Evolutionary conservation across 2,329 filamentous ascomycete species (phyloP).

Genomic region (Chaetomiaceae sp.): DNA sequence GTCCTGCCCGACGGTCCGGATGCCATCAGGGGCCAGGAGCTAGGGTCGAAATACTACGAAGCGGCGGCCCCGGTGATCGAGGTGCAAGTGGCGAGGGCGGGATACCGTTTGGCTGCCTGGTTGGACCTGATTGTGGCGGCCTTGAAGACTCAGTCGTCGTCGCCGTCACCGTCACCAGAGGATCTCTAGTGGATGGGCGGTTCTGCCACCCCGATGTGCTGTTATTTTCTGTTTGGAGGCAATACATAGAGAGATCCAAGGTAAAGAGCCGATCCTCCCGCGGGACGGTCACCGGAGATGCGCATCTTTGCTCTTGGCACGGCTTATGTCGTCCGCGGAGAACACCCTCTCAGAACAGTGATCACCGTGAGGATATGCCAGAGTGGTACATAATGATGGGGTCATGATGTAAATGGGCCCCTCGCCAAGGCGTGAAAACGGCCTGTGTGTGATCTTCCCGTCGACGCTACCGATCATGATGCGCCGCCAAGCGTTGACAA

Average conservation of each 20-base stretch:
- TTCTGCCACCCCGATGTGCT: too few relatives aligned
- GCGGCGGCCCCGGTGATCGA: conserved; percentile 61
- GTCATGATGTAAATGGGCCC: not conserved
- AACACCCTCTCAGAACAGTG: not conserved
- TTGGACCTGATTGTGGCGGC: conserved; percentile 54
- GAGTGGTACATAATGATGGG: not conserved
- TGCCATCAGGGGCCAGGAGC: conserved; percentile 55
- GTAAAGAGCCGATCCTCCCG: conserved; percentile 1
- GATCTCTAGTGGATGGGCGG: conserved; percentile 12
- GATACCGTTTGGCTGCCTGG: conserved; percentile 64
- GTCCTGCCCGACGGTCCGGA: conserved; percentile 58
- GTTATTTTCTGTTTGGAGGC: not conserved
- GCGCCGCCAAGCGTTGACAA: not conserved
- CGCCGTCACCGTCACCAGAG: not conserved
- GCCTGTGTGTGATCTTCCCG: conserved; percentile 17
- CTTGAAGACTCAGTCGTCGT: conserved; percentile 10
- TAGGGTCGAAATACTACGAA: conserved; percentile 59
- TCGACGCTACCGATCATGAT: conserved; percentile 6
- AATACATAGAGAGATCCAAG: not conserved
- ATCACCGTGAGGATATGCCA: not conserved
- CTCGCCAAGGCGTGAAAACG: conserved; percentile 1
- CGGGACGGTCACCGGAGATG: not conserved
- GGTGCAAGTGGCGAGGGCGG: conserved; percentile 61
- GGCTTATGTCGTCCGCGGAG: not conserved
- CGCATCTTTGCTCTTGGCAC: not conserved